A percentile compares a stretch with the other conserved stretches of the same genome.
These are phyloP conservation scores for Hypholoma sublateritium DNA, from an alignment of 768 basidiomycete species.

Conservation along the genomic window DNA sequence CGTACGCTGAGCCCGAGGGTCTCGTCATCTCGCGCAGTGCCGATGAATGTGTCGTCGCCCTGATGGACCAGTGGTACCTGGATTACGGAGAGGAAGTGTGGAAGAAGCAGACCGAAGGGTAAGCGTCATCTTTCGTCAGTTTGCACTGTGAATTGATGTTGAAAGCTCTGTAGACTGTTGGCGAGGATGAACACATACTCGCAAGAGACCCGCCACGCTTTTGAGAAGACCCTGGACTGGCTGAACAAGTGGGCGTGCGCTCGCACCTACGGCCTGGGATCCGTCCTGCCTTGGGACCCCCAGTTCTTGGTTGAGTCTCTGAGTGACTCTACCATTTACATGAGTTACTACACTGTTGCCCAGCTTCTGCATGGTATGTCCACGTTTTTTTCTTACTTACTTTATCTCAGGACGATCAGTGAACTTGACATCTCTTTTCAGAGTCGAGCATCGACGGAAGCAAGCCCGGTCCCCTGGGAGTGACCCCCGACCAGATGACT, in stretches of 20 bases:
- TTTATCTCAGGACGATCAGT: background rate
- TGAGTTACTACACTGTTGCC: slow-evolving; percentile 95
- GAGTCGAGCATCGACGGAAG: slow-evolving; percentile 77
- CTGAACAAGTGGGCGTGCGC: slow-evolving; percentile 99
- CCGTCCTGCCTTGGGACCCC: slow-evolving; percentile 95
- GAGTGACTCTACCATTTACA: slow-evolving; percentile 98
- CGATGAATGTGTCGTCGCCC: slow-evolving; percentile 97
- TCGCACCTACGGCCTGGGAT: slow-evolving; percentile 94
- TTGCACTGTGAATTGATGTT: slow-evolving; percentile 6
- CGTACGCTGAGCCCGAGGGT: slow-evolving; percentile 96
- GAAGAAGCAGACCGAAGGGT: slow-evolving; percentile 86
- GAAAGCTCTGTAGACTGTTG: slow-evolving; percentile 54
- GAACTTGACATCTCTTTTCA: slow-evolving; percentile 21
- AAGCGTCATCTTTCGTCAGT: slow-evolving; percentile 25
- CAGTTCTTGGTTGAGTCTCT: slow-evolving; percentile 95
- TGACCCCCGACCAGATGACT: slow-evolving; percentile 90
- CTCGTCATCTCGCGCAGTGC: slow-evolving; percentile 84
- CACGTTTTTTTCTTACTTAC: background rate
- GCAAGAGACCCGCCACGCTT: slow-evolving; percentile 87
- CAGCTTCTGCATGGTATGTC: slow-evolving; percentile 86
- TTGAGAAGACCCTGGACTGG: slow-evolving; percentile 92
- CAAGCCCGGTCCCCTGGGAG: slow-evolving; percentile 77
- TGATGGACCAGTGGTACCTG: slow-evolving; percentile 99
- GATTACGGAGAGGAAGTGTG: slow-evolving; percentile 94
- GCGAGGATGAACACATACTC: slow-evolving; percentile 88